Percentiles rank a stretch among this genome's conserved stretches.
Conservation (phyloP, 176 grass and related monocot species). For the Oryza nivara region DNA sequence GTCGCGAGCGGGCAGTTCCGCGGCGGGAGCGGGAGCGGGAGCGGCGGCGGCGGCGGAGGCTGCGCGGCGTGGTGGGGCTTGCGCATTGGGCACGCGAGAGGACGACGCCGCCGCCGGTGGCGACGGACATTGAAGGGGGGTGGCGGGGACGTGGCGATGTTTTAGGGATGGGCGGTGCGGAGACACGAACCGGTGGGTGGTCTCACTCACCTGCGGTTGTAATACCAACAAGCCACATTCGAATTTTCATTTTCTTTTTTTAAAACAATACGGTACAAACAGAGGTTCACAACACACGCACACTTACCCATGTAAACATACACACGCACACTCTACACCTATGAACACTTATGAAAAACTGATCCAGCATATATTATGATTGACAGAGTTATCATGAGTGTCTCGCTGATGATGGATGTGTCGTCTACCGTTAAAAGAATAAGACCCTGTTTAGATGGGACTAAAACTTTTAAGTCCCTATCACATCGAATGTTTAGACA, state of each 20-base stretch:
- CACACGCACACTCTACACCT: too few relatives aligned
- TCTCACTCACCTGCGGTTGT: slow-evolving; percentile 35
- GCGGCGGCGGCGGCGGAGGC: slow-evolving; percentile 35
- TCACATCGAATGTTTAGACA: too few relatives aligned
- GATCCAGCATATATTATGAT: too few relatives aligned
- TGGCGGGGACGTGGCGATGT: slow-evolving; percentile 45
- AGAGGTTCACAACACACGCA: too few relatives aligned
- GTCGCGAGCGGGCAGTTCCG: slow-evolving; percentile 35
- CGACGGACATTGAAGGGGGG: slow-evolving; percentile 41
- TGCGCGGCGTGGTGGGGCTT: slow-evolving; percentile 49
- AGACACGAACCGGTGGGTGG: slow-evolving; percentile 8
- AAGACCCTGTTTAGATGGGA: too few relatives aligned
- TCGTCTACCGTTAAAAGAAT: too few relatives aligned
- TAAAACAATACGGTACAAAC: too few relatives aligned
- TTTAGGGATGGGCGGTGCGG: slow-evolving; percentile 41
- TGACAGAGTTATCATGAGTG: too few relatives aligned
- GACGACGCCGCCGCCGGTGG: slow-evolving; percentile 52
- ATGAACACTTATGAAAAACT: too few relatives aligned
- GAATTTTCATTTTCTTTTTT: neutral
- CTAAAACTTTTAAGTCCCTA: too few relatives aligned
- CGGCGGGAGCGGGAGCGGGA: slow-evolving; percentile 46
- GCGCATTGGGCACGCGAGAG: slow-evolving; percentile 47
- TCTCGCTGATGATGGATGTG: too few relatives aligned
- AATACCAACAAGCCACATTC: neutral
- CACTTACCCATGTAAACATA: too few relatives aligned